Base-by-base conservation (phyloP, 1,284 basidiomycete species). In the Austropuccinia psidii region DNA sequence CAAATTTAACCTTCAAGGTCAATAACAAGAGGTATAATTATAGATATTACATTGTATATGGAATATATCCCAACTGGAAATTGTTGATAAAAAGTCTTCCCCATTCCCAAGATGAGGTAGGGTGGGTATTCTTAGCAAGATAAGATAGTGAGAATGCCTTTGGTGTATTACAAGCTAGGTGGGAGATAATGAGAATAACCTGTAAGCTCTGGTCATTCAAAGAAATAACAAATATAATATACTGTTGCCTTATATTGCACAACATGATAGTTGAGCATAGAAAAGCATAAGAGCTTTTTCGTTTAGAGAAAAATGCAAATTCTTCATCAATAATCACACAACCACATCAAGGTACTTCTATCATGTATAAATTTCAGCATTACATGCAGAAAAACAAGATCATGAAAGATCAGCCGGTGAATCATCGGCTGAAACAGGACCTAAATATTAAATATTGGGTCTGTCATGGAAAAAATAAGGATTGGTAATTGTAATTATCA, bases 1-100 rank as follows among this genome's bases (percentile, higher is more conserved):
- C 39, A 4, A 49, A 37, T 13, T 5, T 45, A 2, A 15, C 27
- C 2, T 64, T 49, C 45, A 6, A 8, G 4, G 7, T 64, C 4
- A 64, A 64, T 29, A 39, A 39, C 9, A 27, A 17, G 21, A 19
- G 31, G 21, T 49, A 24, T 15, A 27, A 64, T 24, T 49, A 24
- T 5, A 29, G 61, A 21, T 64, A 49, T 29, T 64, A 64, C 61
- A 39, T 64, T 43, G 7, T 21, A 17, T n/a, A 64, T 31, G 61
- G n/a, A 49, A 64, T 64, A 21, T 64, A 54, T 27, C 50, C 50
- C 11, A 17, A 6, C 15, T 58, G 55, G 55, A 33, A 19, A 27
- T 15, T 15, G 15, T 35, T 58, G 8, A 21, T 58, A 11, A 58
- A 58, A 33, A 24, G 15, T 29, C 9, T 58, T 58, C 55, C 21